Evolutionary conservation across 805 yeast species (phyloP), one percentile per base, ranked within the genome.

Genomic region (Kockiozyma suomiensis): DNA sequence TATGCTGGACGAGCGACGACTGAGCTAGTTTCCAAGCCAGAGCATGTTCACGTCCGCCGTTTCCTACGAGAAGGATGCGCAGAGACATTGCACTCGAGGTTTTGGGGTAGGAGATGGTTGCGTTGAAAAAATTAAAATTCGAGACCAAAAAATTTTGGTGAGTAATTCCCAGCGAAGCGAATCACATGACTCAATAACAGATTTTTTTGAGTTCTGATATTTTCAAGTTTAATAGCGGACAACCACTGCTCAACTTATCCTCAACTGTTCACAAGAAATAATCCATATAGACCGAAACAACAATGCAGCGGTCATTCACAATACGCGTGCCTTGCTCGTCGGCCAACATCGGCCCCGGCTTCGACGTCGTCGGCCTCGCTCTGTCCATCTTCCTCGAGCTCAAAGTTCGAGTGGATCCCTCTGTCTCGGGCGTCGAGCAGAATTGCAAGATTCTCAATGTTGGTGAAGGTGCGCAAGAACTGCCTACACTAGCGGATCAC

Each of bases 31-130:
- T 89, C 97, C 97, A 92, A 15, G 90, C 88, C 62, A 94, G 81
- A 55, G 98, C 98, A 74, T 94, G 97, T 76, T 94, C 99, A 80
- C 99, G 91, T 68, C 99, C 99, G 73, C 99, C 99, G 77, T 88
- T 90, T 70, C 99, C 99, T 68, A 94, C 82, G 66, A 94, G 86
- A 63, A 94, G 84, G 67, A 94, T 59, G 21, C 64, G 58, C 43
- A 66, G 38, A 15, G 48, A 47, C 40, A 25, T 48, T 28, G 32
- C 17, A 13, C 41, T 15, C 2, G 54, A 32, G 30, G 54, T n/a
- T n/a, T 3, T 13, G 38, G 38, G 38, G n/a, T 33, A n/a, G n/a
- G n/a, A n/a, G n/a, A n/a, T n/a, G n/a, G n/a, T n/a, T 30, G 33
- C 10, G 33, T 30, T 30, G 33, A 30, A 30, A 40, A 40, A 38